Conservation (phyloP, 2,329 filamentous ascomycete genomes). For the Calonectria naviculata region DNA sequence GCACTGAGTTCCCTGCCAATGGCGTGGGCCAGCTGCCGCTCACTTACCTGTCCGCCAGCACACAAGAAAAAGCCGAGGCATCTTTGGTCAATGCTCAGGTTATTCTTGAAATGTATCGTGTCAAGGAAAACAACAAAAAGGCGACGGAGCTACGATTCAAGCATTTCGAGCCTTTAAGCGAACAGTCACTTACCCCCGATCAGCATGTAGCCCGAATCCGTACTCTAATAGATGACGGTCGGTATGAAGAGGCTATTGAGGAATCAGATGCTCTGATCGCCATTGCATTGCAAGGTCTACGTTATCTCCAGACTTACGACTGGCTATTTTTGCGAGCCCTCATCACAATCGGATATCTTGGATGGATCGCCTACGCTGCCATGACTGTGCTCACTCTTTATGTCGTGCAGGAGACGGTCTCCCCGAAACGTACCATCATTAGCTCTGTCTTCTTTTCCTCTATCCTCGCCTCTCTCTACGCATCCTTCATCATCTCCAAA, state of each 20-base stretch:
- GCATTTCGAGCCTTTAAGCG: conserved; percentile 78
- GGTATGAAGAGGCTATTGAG: conserved; percentile 81
- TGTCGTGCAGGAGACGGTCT: conserved; percentile 78
- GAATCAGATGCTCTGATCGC: conserved; percentile 82
- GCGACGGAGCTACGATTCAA: conserved; percentile 80
- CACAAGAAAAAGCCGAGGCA: conserved; percentile 84
- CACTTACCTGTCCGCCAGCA: conserved; percentile 78
- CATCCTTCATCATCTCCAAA: conserved; percentile 81
- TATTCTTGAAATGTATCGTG: conserved; percentile 94
- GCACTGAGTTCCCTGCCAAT: conserved; percentile 92
- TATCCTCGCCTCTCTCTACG: conserved; percentile 78
- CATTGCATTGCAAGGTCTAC: conserved; percentile 81
- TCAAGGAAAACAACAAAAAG: conserved; percentile 91
- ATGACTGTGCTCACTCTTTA: conserved; percentile 91
- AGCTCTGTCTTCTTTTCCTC: conserved; percentile 79
- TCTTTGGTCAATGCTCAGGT: conserved; percentile 85
- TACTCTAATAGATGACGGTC: conserved; percentile 71
- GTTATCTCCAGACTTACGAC: conserved; percentile 98
- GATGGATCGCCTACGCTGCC: conserved; percentile 94
- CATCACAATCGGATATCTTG: conserved; percentile 90
- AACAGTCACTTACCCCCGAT: conserved; percentile 70
- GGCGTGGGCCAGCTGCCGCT: conserved; percentile 94
- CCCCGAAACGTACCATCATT: conserved; percentile 70
- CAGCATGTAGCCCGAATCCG: conserved; percentile 76
- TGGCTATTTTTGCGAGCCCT: conserved; percentile 94